Evolutionary conservation across 495 filamentous ascomycete genomes (phyloP), one percentile per base, ranked within the genome.

Genomic region (Tuber indicum): DNA sequence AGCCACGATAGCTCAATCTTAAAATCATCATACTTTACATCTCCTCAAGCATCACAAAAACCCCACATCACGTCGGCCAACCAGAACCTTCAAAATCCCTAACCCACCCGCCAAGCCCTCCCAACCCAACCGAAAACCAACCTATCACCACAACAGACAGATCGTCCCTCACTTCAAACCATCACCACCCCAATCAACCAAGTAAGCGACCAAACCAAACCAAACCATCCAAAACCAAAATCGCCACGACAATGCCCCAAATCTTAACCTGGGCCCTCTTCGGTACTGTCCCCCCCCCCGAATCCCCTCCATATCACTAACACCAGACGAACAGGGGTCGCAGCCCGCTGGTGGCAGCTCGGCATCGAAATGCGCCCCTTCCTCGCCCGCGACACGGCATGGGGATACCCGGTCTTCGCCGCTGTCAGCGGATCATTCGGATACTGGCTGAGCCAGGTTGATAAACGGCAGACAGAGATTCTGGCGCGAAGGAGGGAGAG

Each of bases 321-420:
- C 52, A 72, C 74, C 41, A 46, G 17, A 78, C 36, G n/a, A 62
- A 39, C 76, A 99, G 96, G 96, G 87, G 84, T 97, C 83, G 93
- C 90, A 83, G 91, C 94, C 84, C 94, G 95, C 79, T 86, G 93
- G 85, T 97, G 93, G 93, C 95, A 97, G 86, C 91, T 98, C 84
- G 96, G 94, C 81, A 94, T 99, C 83, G 95, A 99, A 86, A 96
- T 97, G 95, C 94, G 96, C 75, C 96, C 96, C 32, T 90, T 97
- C 84, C 91, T 97, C 87, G 89, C 89, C 84, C 88, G 86, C 75
- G 87, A 90, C 83, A 90, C 91, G 62, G 88, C 96, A 77, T 95
- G 91, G 91, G 93, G 89, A n/a, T 99, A 96, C 86, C 94, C 96
- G 72, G 85, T 97, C 83, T 99, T 94, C 84, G 93, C 89, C 42